phyloP scores from a whole-genome alignment of 208 protist species.

The Tetramitus jugosus region DNA sequence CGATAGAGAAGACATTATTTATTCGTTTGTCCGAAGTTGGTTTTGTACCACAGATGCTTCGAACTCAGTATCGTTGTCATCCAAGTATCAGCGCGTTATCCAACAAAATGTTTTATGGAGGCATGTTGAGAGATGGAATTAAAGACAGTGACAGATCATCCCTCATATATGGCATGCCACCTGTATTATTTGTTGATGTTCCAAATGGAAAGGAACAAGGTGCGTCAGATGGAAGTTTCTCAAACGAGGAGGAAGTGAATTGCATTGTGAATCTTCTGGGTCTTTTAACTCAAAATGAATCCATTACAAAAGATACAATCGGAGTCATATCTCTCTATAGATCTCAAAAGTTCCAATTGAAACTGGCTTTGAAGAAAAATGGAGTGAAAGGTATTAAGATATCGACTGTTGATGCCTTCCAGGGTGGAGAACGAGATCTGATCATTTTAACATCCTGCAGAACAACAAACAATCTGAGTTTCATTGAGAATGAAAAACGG shows the following conservation, averaged over 20 bases:
- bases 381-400: conserved; percentile 23
- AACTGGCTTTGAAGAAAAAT: background rate
- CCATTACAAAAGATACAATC: conserved; percentile 34
- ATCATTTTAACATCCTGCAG: conserved; percentile 30
- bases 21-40: conserved; percentile 41
- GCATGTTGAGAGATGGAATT: conserved; percentile 41
- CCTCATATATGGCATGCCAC: conserved; percentile 25
- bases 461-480: conserved; percentile 19
- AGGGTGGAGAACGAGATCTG: conserved; percentile 39
- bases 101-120: conserved; percentile 48
- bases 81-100: conserved; percentile 42
- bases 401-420: conserved; percentile 42
- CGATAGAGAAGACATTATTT: conserved; percentile 59
- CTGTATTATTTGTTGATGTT: conserved; percentile 33
- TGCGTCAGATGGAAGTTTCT: conserved; percentile 25
- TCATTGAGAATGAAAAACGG: conserved; percentile 25
- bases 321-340: conserved; percentile 51
- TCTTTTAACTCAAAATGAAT: conserved; percentile 29
- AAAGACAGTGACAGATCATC: conserved; percentile 26
- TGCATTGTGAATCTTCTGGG: conserved; percentile 37
- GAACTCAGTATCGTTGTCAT: conserved; percentile 62
- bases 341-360: background rate
- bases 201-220: conserved; percentile 19
- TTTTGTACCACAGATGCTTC: conserved; percentile 42
- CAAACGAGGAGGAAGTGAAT: conserved; percentile 38